Base-by-base conservation (phyloP, 2,329 filamentous ascomycete genomes). In the Cladosporium austrohemisphaericum region DNA sequence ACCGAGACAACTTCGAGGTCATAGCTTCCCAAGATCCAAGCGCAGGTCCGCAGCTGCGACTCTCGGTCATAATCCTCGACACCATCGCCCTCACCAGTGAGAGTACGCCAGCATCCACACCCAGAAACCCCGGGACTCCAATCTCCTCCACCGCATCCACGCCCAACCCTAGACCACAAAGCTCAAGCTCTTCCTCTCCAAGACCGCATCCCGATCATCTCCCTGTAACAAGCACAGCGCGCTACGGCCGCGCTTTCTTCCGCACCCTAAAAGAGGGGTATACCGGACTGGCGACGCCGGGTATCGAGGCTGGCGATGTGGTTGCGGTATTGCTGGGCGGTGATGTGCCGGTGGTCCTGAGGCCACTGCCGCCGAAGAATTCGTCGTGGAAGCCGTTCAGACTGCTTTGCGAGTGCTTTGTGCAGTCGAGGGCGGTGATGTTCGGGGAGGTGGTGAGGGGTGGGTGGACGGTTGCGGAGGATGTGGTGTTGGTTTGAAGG, bases 281-380 rank as follows among this genome's bases (percentile, higher is more conserved):
- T 20, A 43, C 50, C 23, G 62, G 61, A 4, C 44, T 64, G 31
- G 61, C 58, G 2, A 62, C 59, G 3, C 55, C 53, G 10, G 61
- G 60, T 6, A 49, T 63, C 14, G 23, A 40, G 4, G 37, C 52
- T 7, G 56, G 57, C 3, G 62, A 64, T 36, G 33, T 53, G 10
- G 25, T 61, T 13, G 61, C 57, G 2, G 51, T 63, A 2, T 20
- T 64, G 8, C 41, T 62, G 2, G 60, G 60, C 8, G 60, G 59
- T 2, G 62, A 65, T 45, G 61, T 63, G 6, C 62, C 61, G 5
- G 54, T 64, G 14, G 49, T 62, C 2, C 48, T 65, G n/a, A 59
- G 61, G 13, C 56, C 43, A n/a, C 25, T 41, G 14, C 20, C 41
- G 8, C 35, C 36, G 20, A 38, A 41, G 33, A 52, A 52, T 32